Conservation (phyloP, 1,284 basidiomycete genomes). For the Ceratobasidium sp. region DNA sequence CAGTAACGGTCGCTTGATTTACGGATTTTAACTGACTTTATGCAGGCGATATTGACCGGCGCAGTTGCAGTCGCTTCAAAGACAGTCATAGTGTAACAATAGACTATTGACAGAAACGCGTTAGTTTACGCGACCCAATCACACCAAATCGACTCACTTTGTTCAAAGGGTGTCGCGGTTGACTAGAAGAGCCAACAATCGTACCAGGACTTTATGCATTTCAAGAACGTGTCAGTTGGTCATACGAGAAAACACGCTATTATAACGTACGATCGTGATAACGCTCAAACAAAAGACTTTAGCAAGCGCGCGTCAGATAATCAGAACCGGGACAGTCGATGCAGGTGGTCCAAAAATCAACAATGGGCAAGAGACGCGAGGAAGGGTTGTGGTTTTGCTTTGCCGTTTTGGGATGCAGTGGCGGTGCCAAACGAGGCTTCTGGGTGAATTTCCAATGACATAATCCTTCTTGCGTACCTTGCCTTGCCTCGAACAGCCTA, state of each 20-base stretch:
- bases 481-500: too few relatives aligned
- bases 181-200: not conserved
- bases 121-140: not conserved
- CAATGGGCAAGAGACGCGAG: conserved; percentile 34
- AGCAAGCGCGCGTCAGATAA: not conserved
- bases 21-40: conserved; percentile 73
- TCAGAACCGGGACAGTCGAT: not conserved
- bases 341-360: conserved; percentile 7
- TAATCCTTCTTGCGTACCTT: too few relatives aligned
- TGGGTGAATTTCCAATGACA: not conserved
- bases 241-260: not conserved
- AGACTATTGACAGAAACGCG: not conserved
- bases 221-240: conserved; percentile 11
- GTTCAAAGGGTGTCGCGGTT: not conserved
- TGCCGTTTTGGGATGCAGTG: conserved; percentile 1
- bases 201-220: conserved; percentile 6
- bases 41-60: conserved; percentile 96
- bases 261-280: conserved; percentile 30
- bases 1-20: not conserved
- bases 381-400: conserved; percentile 17
- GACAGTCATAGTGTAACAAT: conserved; percentile 61
- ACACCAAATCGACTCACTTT: not conserved
- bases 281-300: not conserved
- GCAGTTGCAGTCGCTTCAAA: conserved; percentile 92
- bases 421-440: conserved; percentile 2